Base-by-base conservation (phyloP, 2,329 filamentous ascomycete genomes). In the Corinectria fuckeliana region DNA sequence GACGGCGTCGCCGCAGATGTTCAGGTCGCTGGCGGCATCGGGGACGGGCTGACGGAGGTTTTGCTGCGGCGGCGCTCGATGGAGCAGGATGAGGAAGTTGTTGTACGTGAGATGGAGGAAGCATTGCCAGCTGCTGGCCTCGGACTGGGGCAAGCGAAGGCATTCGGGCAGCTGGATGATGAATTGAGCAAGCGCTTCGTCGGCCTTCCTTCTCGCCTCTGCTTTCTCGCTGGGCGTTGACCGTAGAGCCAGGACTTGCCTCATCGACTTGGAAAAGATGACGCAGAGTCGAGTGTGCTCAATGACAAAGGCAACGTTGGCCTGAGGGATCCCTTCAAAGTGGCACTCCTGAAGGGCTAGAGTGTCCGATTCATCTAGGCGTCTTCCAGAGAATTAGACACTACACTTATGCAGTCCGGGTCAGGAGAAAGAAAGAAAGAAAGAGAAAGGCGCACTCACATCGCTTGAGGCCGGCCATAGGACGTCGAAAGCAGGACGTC, bases 341-440 rank as follows among this genome's bases (percentile, higher is more conserved):
- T 84, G 77, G 3, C 74, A 74, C 10, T 69, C 67, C 4, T 75
- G 76, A 28, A 84, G 74, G 18, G 75, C 74, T 13, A 77, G 76
- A 2, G 82, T 79, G 66, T 85, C 82, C 11, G 77, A 82, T 55
- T 85, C 82, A 44, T 84, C 80, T 8, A 83, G 69, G 54, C 81
- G 79, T 58, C 74, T 74, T 45, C 21, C 13, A 50, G 38, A 50
- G 42, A 25, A 13, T 30, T 13, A 23, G 32, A 16, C 10, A 26
- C 20, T 2, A 16, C 10, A 26, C 20, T 2, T 20, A 4, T 18
- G 28, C n/a, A 11, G 16, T 25, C 14, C 23, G 18, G 4, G 10
- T 7, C 2, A 8, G n/a, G 2, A 1, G n/a, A 10, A 16, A n/a
- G n/a, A n/a, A n/a, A n/a, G n/a, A n/a, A n/a, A n/a, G n/a, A n/a